phyloP scores from a whole-genome alignment of 495 filamentous ascomycete genomes.

The Cenococcum geophilum region DNA sequence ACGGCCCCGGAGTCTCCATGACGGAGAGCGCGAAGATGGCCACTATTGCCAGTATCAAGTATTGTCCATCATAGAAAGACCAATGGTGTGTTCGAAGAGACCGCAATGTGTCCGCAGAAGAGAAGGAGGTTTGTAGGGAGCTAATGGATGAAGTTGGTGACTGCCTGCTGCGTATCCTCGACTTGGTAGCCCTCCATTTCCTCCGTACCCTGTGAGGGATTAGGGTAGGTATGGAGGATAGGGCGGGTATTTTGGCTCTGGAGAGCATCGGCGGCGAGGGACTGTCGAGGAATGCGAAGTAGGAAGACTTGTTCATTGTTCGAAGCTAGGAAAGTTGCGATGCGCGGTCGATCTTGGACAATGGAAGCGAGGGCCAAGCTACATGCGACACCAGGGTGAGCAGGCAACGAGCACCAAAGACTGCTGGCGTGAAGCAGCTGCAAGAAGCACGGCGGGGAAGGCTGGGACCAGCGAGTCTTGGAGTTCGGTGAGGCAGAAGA shows the following conservation, averaged over 20 bases:
- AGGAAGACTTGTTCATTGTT: conserved; percentile 27
- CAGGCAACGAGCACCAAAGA: neutral
- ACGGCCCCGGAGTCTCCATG: conserved; percentile 63
- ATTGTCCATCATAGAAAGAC: conserved; percentile 82
- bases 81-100: conserved; percentile 69
- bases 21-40: conserved; percentile 77
- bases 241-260: conserved; percentile 31
- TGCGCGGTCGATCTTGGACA: conserved; percentile 1
- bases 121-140: conserved; percentile 74
- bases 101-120: conserved; percentile 63
- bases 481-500: neutral
- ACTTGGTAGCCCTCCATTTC: conserved; percentile 52
- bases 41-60: conserved; percentile 64
- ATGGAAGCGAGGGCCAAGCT: neutral
- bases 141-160: conserved; percentile 68
- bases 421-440: neutral
- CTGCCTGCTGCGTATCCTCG: conserved; percentile 64
- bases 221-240: conserved; percentile 45
- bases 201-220: conserved; percentile 68
- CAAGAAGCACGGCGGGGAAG: neutral
- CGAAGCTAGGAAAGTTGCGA: neutral
- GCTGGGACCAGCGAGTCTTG: neutral
- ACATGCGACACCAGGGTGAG: neutral
- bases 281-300: conserved; percentile 29
- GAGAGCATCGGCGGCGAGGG: conserved; percentile 31